Evolutionary conservation across 2,329 filamentous ascomycete genomes (phyloP).

Genomic region (Aspergillus felis): DNA sequence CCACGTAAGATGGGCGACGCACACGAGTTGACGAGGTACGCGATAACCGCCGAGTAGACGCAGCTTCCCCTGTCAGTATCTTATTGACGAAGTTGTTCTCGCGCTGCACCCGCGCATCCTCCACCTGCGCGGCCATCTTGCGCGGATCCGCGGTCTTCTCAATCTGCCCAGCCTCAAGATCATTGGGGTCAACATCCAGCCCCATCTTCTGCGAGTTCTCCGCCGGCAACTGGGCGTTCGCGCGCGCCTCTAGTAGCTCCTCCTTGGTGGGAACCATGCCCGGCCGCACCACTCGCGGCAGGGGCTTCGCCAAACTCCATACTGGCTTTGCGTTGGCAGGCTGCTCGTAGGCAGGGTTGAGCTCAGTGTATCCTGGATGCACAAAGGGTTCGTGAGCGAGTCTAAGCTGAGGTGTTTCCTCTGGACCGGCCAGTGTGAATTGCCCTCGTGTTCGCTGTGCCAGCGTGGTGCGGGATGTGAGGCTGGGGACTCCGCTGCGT

Average conservation of each 20-base stretch:
- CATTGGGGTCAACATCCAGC: constrained; percentile 38
- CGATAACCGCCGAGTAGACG: constrained; percentile 17
- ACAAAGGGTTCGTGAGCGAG: constrained; percentile 44
- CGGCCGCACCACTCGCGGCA: constrained; percentile 51
- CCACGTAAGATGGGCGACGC: constrained; percentile 20
- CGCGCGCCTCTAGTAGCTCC: constrained; percentile 31
- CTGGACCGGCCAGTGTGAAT: constrained; percentile 31
- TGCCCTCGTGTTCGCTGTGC: constrained; percentile 25
- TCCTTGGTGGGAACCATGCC: constrained; percentile 50
- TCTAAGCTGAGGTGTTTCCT: constrained; percentile 27
- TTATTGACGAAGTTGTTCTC: constrained; percentile 39
- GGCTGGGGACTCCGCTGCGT: constrained; percentile 19
- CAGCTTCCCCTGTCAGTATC: constrained; percentile 26
- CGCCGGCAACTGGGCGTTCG: constrained; percentile 28
- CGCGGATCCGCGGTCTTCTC: constrained; percentile 34
- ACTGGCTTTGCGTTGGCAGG: constrained; percentile 48
- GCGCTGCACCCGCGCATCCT: constrained; percentile 39
- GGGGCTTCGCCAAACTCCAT: constrained; percentile 52
- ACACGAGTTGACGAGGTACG: constrained; percentile 19
- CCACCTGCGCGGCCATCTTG: constrained; percentile 43
- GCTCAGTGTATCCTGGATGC: constrained; percentile 51
- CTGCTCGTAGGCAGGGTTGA: constrained; percentile 55
- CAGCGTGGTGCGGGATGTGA: constrained; percentile 23
- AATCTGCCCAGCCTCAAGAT: constrained; percentile 43
- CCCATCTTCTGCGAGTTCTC: constrained; percentile 32